Percentiles rank a stretch among this genome's conserved stretches.
phyloP scores from a whole-genome alignment of 768 basidiomycete species.

The Trametes meyenii region DNA sequence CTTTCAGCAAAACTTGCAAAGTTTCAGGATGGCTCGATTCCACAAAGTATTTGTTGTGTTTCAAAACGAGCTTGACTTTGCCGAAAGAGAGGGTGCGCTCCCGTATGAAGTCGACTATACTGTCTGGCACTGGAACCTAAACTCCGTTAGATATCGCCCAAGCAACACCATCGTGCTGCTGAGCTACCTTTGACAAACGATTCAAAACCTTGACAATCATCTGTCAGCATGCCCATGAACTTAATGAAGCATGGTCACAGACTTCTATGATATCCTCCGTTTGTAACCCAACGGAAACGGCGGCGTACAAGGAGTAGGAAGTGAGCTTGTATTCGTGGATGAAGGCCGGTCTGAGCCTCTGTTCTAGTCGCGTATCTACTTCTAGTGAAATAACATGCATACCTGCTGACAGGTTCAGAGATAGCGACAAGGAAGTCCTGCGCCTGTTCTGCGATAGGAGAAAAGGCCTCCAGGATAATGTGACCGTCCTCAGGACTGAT shows the following conservation, averaged over 20 bases:
- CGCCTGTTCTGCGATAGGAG: slow-evolving; percentile 95
- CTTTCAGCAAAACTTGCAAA: slow-evolving; percentile 84
- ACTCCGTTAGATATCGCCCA: slow-evolving; percentile 1
- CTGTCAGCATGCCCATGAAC: slow-evolving; percentile 31
- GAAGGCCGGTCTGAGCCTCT: slow-evolving; percentile 77
- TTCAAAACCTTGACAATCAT: slow-evolving; percentile 63
- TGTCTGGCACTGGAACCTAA: slow-evolving; percentile 90
- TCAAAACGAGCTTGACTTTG: slow-evolving; percentile 97
- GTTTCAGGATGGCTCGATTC: slow-evolving; percentile 96
- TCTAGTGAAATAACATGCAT: slow-evolving; percentile 38
- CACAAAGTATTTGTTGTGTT: slow-evolving; percentile 97
- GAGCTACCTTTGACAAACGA: slow-evolving; percentile 71
- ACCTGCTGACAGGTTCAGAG: slow-evolving; percentile 98
- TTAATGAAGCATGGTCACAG: slow-evolving; percentile 38
- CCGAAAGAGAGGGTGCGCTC: slow-evolving; percentile 96
- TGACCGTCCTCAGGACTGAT: slow-evolving; percentile 90
- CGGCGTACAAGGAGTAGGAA: slow-evolving; percentile 96
- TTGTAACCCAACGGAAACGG: slow-evolving; percentile 96
- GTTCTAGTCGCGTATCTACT: slow-evolving; percentile 36
- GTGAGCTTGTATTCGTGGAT: slow-evolving; percentile 99
- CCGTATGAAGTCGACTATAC: slow-evolving; percentile 84
- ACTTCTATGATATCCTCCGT: slow-evolving; percentile 99
- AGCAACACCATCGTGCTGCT: slow-evolving; percentile 1
- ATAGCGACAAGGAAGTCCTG: slow-evolving; percentile 99
- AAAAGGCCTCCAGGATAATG: slow-evolving; percentile 97